Percentiles rank a stretch among this genome's conserved stretches.
phyloP scores from a whole-genome alignment of 2,329 filamentous ascomycete genomes.

The Sclerotinia glacialis region DNA sequence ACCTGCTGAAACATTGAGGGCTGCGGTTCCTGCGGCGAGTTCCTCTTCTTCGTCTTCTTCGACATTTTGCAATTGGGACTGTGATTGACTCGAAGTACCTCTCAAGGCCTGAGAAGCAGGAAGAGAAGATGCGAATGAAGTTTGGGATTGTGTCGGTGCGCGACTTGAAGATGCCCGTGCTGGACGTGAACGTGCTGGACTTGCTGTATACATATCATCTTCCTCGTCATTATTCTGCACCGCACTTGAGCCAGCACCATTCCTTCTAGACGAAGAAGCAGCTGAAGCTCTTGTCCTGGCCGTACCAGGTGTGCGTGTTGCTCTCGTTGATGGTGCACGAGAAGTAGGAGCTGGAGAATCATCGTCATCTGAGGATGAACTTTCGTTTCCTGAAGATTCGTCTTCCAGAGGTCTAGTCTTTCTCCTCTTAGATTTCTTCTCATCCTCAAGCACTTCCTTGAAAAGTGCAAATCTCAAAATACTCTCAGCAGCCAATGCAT shows the following conservation, averaged over 20 bases:
- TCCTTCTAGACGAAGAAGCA: constrained; percentile 30
- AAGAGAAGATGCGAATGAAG: constrained; percentile 43
- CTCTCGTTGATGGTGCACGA: constrained; percentile 36
- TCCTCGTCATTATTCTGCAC: constrained; percentile 39
- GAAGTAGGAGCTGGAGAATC: constrained; percentile 30
- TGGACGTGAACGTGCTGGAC: constrained; percentile 32
- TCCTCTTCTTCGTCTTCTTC: constrained; percentile 29
- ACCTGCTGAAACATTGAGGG: constrained; percentile 30
- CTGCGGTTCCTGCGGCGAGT: constrained; percentile 31
- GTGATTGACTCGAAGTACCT: constrained; percentile 33
- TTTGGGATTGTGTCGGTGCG: constrained; percentile 37
- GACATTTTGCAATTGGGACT: constrained; percentile 11
- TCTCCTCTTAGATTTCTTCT: constrained; percentile 80
- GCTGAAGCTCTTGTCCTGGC: constrained; percentile 37
- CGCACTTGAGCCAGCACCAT: constrained; percentile 27
- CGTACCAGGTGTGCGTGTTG: constrained; percentile 38
- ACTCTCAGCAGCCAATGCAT: constrained; percentile 81
- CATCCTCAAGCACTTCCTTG: constrained; percentile 83
- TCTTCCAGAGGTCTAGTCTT: constrained; percentile 60
- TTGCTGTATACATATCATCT: constrained; percentile 40
- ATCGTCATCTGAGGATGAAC: constrained; percentile 45
- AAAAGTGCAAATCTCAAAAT: constrained; percentile 94
- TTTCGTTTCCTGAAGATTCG: constrained; percentile 60
- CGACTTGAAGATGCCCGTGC: constrained; percentile 16
- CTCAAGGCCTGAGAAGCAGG: constrained; percentile 38